Percentiles rank a stretch among this genome's conserved stretches.
phyloP scores from a whole-genome alignment of 495 filamentous ascomycete genomes.

The Xylaria telfairii region DNA sequence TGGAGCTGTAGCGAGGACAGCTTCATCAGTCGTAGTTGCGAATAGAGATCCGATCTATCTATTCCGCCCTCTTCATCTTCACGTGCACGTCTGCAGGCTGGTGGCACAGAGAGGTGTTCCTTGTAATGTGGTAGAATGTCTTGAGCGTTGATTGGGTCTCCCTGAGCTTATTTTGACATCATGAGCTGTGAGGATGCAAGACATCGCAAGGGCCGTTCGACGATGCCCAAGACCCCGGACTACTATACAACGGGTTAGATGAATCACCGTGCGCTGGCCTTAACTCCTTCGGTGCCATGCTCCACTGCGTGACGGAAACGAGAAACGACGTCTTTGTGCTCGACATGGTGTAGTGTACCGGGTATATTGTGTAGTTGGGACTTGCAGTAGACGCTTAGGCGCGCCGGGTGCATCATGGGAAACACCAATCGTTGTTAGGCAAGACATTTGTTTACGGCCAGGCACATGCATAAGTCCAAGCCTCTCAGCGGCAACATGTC shows the following conservation, averaged over 20 bases:
- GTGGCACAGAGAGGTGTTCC: background rate
- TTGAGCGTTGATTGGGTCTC: background rate
- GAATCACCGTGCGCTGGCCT: background rate
- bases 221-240: too few relatives aligned
- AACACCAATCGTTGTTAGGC: background rate
- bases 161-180: background rate
- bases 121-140: background rate
- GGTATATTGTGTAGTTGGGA: too few relatives aligned
- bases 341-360: background rate
- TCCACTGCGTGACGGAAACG: background rate
- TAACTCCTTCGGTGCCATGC: background rate
- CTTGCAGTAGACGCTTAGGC: background rate
- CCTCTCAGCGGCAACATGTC: background rate
- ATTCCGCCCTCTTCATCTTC: background rate
- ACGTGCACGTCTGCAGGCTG: background rate
- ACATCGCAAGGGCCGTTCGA: background rate
- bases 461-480: slow-evolving; percentile 1
- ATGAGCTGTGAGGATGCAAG: background rate
- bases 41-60: background rate
- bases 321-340: background rate
- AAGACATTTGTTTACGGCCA: background rate
- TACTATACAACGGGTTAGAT: background rate
- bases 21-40: background rate
- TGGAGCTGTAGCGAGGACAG: background rate
- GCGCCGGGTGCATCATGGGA: background rate